Evolutionary conservation across 2,329 filamentous ascomycete genomes (phyloP), one percentile per base, ranked within the genome.

Genomic region (Cladophialophora chaetospira): DNA sequence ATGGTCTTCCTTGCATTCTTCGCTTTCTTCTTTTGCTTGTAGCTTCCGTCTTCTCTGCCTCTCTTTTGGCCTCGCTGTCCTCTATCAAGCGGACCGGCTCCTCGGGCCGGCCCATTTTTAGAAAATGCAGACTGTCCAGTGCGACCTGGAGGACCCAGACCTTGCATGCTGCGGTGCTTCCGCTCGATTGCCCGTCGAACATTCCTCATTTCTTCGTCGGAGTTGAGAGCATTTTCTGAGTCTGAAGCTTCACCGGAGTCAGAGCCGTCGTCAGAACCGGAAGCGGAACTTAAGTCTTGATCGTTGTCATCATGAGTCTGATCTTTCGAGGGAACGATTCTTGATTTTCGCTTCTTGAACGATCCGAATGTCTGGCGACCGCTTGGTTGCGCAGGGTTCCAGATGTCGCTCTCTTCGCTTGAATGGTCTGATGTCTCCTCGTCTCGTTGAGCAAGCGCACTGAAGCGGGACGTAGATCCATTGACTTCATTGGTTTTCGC

Each of bases 301-400:
- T 61, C 53, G 13, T 36, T 15, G 15, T 44, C 46, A 8, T 47
- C 15, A 9, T 38, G 38, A 17, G 5, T 23, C 15, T 25, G 26
- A 19, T 17, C 42, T 10, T 47, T 19, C 3, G 21, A 11, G 40
- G 25, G 29, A 5, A 10, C 36, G n/a, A 28, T 21, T 47, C 33
- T 45, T 15, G 48, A 36, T 38, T 40, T 53, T 6, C 55, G 43
- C 47, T 60, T 61, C 26, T 45, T 28, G 26, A 62, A 66, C 3
- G 58, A 46, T 21, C 64, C 64, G 28, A 61, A 66, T 2, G 62
- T 65, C 40, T 66, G 64, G 9, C 62, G 58, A 21, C 64, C 64
- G 6, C 40, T 25, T 1, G 43, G 36, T 44, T 57, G 50, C 23
- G 57, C 21, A 42, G 55, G 33, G n/a, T 33, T 44, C 60, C 60